Evolutionary conservation across 2,329 filamentous ascomycete species (phyloP).

Genomic region (Diaporthe humulicola): DNA sequence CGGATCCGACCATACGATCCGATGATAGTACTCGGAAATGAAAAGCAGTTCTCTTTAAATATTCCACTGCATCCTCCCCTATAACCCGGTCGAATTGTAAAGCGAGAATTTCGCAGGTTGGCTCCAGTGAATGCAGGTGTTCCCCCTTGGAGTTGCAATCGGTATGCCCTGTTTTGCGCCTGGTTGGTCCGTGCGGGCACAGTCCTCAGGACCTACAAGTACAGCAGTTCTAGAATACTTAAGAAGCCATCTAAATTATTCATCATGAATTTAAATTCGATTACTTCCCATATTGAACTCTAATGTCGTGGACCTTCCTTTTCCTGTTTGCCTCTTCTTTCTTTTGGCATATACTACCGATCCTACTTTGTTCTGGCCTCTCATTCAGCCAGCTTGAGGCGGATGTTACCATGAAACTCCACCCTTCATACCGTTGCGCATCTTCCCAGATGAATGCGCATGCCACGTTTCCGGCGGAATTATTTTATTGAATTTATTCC

Average conservation of each 20-base stretch:
- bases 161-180: neutral
- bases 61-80: conserved; percentile 17
- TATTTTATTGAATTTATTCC: neutral
- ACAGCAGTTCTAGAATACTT: neutral
- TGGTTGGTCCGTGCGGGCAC: conserved; percentile 3
- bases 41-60: neutral
- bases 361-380: too few relatives aligned
- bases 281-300: neutral
- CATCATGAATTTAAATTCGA: neutral
- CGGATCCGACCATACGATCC: neutral
- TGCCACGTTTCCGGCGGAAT: neutral
- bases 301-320: too few relatives aligned
- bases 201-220: neutral
- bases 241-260: too few relatives aligned
- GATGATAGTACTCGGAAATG: neutral
- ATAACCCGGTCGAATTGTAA: neutral
- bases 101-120: neutral
- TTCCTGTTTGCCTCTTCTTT: neutral
- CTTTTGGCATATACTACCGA: neutral
- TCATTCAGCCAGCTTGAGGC: neutral
- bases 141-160: neutral
- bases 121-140: neutral
- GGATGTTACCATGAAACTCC: neutral
- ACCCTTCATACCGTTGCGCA: too few relatives aligned
- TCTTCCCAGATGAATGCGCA: neutral